Evolutionary conservation across 2,329 filamentous ascomycete species (phyloP), one percentile per base, ranked within the genome.

Genomic region (Epichloe brachyelytri): DNA sequence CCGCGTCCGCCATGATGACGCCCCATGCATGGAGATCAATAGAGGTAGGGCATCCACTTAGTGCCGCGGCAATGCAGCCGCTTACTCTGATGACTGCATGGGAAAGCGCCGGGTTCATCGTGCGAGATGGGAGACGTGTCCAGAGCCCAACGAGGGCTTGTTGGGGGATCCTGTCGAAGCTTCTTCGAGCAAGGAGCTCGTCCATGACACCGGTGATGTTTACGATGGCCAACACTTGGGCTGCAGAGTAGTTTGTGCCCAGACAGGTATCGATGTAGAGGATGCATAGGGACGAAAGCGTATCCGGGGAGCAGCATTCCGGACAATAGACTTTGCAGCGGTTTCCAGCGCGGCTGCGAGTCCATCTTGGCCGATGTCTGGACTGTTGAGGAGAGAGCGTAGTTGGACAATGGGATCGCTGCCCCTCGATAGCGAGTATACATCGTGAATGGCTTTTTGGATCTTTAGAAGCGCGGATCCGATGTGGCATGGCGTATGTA

Each of bases 81-180:
- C 73, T 75, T 34, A 66, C 62, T 48, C 72, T 67, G 52, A 78
- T 64, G 19, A 76, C 63, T 3, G 75, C 73, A 50, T 79, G 73
- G 4, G 70, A 70, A 8, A 80, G 65, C 17, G 68, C 65, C 4
- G 76, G 74, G 55, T 71, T 77, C 56, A 75, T 63, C 2, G 66
- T 57, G 19, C 67, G 67, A 3, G 58, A 54, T 2, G 65, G 60
- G 10, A 74, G 57, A 10, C 62, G 61, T 2, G 56, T 55, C 74
- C 75, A 77, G 12, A 77, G 58, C 11, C 59, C 52, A 3, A 62
- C 55, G 30, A 78, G 62, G 0, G 60, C 57, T 4, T 59, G 55
- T 1, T 62, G 47, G 2, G 70, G 66, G 5, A 76, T 54, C 11
- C 57, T 50, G 2, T 56, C 54, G 2, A 65, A 30, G 1, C 56